Evolutionary conservation across 495 filamentous ascomycete species (phyloP).

Genomic region (Hyaloscypha finlandica): DNA sequence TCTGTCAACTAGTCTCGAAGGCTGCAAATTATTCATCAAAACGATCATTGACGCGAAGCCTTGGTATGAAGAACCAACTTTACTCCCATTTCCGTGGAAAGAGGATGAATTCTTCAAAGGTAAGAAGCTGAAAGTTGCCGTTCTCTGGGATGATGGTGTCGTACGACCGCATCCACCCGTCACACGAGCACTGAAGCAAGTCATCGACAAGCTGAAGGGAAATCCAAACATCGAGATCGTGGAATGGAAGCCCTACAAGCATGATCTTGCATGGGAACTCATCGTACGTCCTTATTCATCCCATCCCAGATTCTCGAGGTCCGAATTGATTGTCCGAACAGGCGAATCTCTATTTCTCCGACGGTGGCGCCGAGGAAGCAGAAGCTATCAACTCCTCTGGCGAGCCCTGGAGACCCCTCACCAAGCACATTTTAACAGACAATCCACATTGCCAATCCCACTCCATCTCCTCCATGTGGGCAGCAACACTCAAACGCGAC

Average conservation of each 20-base stretch:
- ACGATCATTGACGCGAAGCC: slow-evolving; percentile 59
- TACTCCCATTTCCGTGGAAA: slow-evolving; percentile 64
- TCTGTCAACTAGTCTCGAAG: slow-evolving; percentile 60
- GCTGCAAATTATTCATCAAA: slow-evolving; percentile 65
- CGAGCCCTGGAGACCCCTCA: slow-evolving; percentile 56
- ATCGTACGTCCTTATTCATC: slow-evolving; percentile 40
- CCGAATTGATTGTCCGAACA: slow-evolving; percentile 18
- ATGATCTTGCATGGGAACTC: slow-evolving; percentile 60
- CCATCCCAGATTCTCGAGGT: slow-evolving; percentile 6
- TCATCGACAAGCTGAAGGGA: slow-evolving; percentile 54
- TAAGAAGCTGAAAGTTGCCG: slow-evolving; percentile 60
- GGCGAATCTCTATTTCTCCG: slow-evolving; percentile 55
- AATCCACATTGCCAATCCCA: slow-evolving; percentile 46
- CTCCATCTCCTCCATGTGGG: slow-evolving; percentile 40
- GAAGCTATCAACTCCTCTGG: slow-evolving; percentile 52
- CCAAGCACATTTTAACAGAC: slow-evolving; percentile 50
- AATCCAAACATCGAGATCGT: slow-evolving; percentile 56
- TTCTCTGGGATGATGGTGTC: slow-evolving; percentile 72
- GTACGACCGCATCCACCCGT: slow-evolving; percentile 74
- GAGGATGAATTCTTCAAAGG: slow-evolving; percentile 38
- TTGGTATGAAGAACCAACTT: slow-evolving; percentile 60
- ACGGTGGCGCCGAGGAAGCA: slow-evolving; percentile 56
- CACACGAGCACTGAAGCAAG: slow-evolving; percentile 54
- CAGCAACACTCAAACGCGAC: slow-evolving; percentile 48
- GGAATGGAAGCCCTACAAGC: slow-evolving; percentile 67